Conservation (phyloP, 2,329 filamentous ascomycete species). For the Venturia effusa region DNA sequence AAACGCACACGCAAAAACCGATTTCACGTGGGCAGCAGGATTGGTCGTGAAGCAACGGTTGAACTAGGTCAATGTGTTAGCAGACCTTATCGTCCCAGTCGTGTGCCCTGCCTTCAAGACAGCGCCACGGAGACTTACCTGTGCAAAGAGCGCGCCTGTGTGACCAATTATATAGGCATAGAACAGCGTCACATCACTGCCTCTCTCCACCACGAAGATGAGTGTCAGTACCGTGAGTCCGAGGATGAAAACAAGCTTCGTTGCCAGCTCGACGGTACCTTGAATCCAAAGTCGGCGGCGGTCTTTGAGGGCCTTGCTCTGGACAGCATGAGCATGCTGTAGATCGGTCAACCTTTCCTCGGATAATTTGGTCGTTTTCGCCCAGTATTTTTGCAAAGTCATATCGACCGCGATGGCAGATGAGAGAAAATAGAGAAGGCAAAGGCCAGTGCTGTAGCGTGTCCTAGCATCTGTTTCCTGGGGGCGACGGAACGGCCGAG, state of each 20-base stretch:
- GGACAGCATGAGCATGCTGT: slow-evolving; percentile 1
- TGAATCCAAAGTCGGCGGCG: not conserved
- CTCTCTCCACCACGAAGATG: not conserved
- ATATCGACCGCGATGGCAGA: slow-evolving; percentile 6
- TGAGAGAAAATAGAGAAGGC: not conserved
- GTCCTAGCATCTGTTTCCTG: not conserved
- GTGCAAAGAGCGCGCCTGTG: not conserved
- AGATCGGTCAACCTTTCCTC: slow-evolving; percentile 1
- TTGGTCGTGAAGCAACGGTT: slow-evolving; percentile 3
- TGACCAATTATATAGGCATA: not conserved
- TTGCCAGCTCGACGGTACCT: not conserved
- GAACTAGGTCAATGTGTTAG: not conserved
- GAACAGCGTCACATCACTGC: not conserved
- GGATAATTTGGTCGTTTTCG: not conserved
- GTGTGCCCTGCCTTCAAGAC: not conserved
- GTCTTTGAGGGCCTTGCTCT: not conserved
- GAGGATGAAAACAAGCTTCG: not conserved
- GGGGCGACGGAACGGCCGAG: not conserved
- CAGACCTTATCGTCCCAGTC: not conserved
- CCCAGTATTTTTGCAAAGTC: slow-evolving; percentile 5
- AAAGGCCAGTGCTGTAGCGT: slow-evolving; percentile 3
- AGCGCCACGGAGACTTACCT: not conserved
- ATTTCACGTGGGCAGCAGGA: not conserved
- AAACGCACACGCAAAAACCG: not conserved
- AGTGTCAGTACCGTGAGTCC: not conserved